These are phyloP conservation scores for Ceratocystis lukuohia DNA, from an alignment of 2,329 filamentous ascomycete species.

Conservation along the genomic window DNA sequence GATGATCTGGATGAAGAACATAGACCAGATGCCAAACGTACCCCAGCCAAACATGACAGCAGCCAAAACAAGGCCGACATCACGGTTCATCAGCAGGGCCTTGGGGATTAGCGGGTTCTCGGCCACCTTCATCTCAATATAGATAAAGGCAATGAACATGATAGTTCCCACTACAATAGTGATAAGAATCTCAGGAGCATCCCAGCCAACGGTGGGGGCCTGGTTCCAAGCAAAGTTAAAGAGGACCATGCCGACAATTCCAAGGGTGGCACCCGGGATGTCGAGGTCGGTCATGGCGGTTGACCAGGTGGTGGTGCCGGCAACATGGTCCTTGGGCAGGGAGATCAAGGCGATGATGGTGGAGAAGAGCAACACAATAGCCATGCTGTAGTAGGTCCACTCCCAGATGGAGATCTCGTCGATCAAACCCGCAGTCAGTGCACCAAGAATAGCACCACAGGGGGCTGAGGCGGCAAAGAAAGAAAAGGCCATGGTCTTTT, in stretches of 20 bases:
- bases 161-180: slow-evolving; percentile 44
- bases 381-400: slow-evolving; percentile 34
- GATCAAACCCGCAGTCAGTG: slow-evolving; percentile 31
- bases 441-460: slow-evolving; percentile 33
- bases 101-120: slow-evolving; percentile 43
- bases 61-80: slow-evolving; percentile 32
- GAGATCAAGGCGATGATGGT: slow-evolving; percentile 25
- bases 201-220: slow-evolving; percentile 46
- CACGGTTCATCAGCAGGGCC: slow-evolving; percentile 30
- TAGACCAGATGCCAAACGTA: slow-evolving; percentile 41
- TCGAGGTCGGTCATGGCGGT: slow-evolving; percentile 25
- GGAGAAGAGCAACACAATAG: slow-evolving; percentile 25
- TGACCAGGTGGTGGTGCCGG: not conserved
- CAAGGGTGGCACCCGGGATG: slow-evolving; percentile 30
- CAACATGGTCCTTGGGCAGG: slow-evolving; percentile 25
- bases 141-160: slow-evolving; percentile 42
- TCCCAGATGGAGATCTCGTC: slow-evolving; percentile 34
- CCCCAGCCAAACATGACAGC: slow-evolving; percentile 42
- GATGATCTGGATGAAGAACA: slow-evolving; percentile 39
- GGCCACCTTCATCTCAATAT: slow-evolving; percentile 37
- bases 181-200: slow-evolving; percentile 40
- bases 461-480: slow-evolving; percentile 36
- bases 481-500: slow-evolving; percentile 48
- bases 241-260: slow-evolving; percentile 43
- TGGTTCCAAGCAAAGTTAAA: slow-evolving; percentile 59